A percentile compares a stretch with the other conserved stretches of the same genome.
Conservation (phyloP, 768 basidiomycete species). For the Mycena olivaceomarginata region DNA sequence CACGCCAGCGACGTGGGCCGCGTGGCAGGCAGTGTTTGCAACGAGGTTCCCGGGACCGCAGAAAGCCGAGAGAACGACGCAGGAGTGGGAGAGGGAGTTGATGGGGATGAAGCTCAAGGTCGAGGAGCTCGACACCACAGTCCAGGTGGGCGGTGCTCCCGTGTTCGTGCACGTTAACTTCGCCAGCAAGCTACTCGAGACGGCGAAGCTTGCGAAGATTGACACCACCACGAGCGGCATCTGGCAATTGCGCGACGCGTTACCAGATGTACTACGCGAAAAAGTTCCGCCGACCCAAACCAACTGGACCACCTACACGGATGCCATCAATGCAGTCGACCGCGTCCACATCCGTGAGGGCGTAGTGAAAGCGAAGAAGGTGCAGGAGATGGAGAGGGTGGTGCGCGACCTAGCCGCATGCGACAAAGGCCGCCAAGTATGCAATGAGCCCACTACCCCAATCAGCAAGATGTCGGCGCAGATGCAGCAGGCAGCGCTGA, state of each 20-base stretch:
- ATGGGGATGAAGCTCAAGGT: constrained; percentile 21
- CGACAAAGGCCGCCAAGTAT: neutral
- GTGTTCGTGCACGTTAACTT: constrained; percentile 33
- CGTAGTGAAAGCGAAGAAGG: neutral
- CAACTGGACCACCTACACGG: neutral
- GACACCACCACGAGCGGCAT: neutral
- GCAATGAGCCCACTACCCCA: no score
- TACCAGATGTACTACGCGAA: neutral
- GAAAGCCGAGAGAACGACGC: constrained; percentile 14
- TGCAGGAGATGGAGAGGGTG: neutral
- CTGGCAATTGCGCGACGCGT: neutral
- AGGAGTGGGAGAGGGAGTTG: constrained; percentile 39
- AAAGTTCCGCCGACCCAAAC: neutral
- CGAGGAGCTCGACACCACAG: constrained; percentile 33
- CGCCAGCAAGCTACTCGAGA: constrained; percentile 25
- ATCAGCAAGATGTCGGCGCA: no score
- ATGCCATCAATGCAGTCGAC: neutral
- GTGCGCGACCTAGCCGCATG: neutral
- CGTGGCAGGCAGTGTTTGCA: neutral
- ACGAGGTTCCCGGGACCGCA: neutral
- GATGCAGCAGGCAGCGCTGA: no score
- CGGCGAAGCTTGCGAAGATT: constrained; percentile 3
- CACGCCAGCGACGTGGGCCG: neutral
- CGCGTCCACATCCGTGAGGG: neutral
- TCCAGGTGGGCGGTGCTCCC: neutral